A percentile compares a stretch with the other conserved stretches of the same genome.
phyloP scores from a whole-genome alignment of 805 yeast genomes.

The Metschnikowia rubicola region DNA sequence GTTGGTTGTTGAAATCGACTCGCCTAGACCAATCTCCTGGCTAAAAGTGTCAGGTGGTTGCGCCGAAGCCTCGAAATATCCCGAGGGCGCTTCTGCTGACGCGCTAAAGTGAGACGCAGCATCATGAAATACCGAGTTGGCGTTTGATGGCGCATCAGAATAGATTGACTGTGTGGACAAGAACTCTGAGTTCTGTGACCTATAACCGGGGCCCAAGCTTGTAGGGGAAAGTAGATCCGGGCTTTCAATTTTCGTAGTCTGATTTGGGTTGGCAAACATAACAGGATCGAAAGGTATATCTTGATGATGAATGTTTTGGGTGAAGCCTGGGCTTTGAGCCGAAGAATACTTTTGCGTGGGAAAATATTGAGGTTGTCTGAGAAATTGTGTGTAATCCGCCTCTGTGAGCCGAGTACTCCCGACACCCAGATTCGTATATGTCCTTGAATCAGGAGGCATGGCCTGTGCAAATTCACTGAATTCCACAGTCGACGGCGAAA shows the following conservation, averaged over 20 bases:
- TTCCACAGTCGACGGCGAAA: conserved; percentile 26
- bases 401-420: neutral
- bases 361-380: conserved; percentile 1
- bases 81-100: conserved; percentile 4
- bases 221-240: conserved; percentile 20
- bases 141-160: conserved; percentile 37
- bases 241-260: conserved; percentile 8
- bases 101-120: conserved; percentile 31
- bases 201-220: conserved; percentile 3
- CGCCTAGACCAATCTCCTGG: conserved; percentile 38
- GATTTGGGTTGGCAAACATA: conserved; percentile 15
- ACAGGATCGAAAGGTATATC: conserved; percentile 2
- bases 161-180: conserved; percentile 24
- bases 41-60: conserved; percentile 23
- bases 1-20: conserved; percentile 36
- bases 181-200: conserved; percentile 10
- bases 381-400: conserved; percentile 1
- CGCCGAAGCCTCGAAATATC: conserved; percentile 4
- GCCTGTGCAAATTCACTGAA: conserved; percentile 1
- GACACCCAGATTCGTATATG: neutral
- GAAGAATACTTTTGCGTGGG: neutral
- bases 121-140: conserved; percentile 36
- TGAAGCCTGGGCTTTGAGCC: neutral
- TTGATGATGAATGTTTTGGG: neutral
- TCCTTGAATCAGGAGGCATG: neutral